Evolutionary conservation across 768 basidiomycete genomes (phyloP).

Genomic region (Agrocybe praecox): DNA sequence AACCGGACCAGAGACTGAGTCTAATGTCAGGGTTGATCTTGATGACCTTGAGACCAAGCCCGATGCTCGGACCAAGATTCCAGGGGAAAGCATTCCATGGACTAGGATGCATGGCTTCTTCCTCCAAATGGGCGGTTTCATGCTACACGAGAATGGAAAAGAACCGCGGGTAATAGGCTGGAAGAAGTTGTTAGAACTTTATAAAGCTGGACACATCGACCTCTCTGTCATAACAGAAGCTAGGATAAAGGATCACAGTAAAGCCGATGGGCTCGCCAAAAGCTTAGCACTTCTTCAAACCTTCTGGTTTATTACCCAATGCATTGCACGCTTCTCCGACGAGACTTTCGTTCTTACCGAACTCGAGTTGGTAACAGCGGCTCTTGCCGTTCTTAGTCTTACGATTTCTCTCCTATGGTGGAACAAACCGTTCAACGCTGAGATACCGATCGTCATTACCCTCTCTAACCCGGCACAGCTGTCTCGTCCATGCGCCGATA

Average conservation of each 20-base stretch:
- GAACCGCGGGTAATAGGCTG: neutral
- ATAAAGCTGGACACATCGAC: neutral
- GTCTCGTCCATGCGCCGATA: too few species aligned
- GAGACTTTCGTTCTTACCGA: neutral
- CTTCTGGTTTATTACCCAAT: neutral
- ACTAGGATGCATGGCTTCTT: neutral
- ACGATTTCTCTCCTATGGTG: neutral
- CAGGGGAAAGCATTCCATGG: too few species aligned
- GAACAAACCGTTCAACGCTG: neutral
- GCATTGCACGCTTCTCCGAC: neutral
- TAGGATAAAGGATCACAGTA: neutral
- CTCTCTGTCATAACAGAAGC: neutral
- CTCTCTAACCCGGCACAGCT: neutral
- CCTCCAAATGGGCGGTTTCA: constrained; percentile 1
- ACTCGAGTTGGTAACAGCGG: neutral
- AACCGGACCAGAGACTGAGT: too few species aligned
- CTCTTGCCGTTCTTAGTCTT: neutral
- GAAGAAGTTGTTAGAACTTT: neutral
- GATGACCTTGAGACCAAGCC: too few species aligned
- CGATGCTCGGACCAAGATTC: too few species aligned
- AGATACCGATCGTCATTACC: neutral
- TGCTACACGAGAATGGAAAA: neutral
- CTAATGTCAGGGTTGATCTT: too few species aligned
- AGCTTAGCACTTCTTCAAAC: neutral
- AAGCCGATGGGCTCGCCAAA: neutral